Conservation (phyloP, 345 rosid genomes). For the Anacardium occidentale region DNA sequence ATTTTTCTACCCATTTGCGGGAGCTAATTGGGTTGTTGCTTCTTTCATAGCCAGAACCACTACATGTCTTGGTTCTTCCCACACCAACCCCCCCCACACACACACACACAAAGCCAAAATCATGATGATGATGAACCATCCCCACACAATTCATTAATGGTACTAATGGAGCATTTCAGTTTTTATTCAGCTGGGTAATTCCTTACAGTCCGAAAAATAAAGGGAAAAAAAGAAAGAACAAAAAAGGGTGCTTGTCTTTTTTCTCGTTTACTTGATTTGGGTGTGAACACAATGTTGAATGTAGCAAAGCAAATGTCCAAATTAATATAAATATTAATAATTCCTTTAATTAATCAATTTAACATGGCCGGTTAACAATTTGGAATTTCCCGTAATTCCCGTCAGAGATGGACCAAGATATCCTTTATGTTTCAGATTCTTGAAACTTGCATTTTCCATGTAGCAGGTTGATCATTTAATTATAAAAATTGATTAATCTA, state of each 20-base stretch:
- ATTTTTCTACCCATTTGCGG: not conserved
- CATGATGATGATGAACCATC: not conserved
- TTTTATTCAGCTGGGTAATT: not conserved
- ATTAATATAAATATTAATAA: not conserved
- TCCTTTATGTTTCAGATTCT: too few relatives aligned
- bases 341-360: not conserved
- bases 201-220: not conserved
- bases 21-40: not conserved
- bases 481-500: not conserved
- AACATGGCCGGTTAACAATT: too few relatives aligned
- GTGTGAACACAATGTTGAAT: not conserved
- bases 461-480: not conserved
- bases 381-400: not conserved
- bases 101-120: not conserved
- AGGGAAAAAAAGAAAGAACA: not conserved
- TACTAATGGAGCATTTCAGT: not conserved
- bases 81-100: too few relatives aligned
- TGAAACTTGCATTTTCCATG: not conserved
- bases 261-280: not conserved
- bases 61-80: slow-evolving; percentile 1
- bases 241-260: not conserved
- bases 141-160: too few relatives aligned
- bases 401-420: slow-evolving; percentile 8
- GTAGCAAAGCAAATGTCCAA: not conserved
- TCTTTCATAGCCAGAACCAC: too few relatives aligned